phyloP scores from a whole-genome alignment of 352 stramenopile species.

The Phytophthora cryptogea region DNA sequence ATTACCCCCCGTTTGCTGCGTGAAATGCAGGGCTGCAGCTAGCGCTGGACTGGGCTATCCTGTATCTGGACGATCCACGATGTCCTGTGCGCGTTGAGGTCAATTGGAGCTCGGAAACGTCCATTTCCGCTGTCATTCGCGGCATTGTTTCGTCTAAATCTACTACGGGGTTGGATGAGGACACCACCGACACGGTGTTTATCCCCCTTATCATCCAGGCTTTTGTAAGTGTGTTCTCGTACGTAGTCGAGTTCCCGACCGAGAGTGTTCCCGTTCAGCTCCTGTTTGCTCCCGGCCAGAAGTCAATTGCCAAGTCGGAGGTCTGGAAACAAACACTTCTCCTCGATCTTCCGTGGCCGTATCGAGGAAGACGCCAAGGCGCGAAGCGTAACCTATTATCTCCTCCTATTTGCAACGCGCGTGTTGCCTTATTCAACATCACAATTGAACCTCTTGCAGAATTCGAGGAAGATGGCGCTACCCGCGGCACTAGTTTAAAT shows the following conservation, averaged over 20 bases:
- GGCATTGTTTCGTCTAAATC: constrained; percentile 51
- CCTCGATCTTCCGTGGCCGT: constrained; percentile 45
- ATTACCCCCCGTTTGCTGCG: neutral
- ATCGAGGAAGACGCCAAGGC: constrained; percentile 3
- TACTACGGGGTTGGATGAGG: constrained; percentile 14
- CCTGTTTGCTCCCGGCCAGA: constrained; percentile 31
- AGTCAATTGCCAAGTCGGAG: constrained; percentile 32
- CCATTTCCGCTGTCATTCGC: constrained; percentile 47
- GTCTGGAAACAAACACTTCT: constrained; percentile 53
- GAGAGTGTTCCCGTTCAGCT: constrained; percentile 58
- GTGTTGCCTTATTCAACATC: constrained; percentile 60
- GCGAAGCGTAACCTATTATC: constrained; percentile 13
- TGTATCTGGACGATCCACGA: constrained; percentile 42
- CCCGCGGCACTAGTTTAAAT: constrained; percentile 12
- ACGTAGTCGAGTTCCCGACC: constrained; percentile 38
- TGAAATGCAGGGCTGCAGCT: constrained; percentile 47
- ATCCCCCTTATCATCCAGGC: constrained; percentile 47
- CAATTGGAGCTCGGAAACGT: constrained; percentile 46
- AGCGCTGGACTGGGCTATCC: constrained; percentile 50
- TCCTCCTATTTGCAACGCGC: constrained; percentile 27
- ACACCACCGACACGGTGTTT: constrained; percentile 21
- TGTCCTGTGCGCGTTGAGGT: constrained; percentile 51
- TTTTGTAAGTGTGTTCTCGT: constrained; percentile 50
- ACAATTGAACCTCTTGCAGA: constrained; percentile 49
- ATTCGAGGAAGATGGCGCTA: constrained; percentile 11